Evolutionary conservation across 169 alveolate genomes (phyloP), one percentile per base, ranked within the genome.

Genomic region (Amoebophrya sp.): DNA sequence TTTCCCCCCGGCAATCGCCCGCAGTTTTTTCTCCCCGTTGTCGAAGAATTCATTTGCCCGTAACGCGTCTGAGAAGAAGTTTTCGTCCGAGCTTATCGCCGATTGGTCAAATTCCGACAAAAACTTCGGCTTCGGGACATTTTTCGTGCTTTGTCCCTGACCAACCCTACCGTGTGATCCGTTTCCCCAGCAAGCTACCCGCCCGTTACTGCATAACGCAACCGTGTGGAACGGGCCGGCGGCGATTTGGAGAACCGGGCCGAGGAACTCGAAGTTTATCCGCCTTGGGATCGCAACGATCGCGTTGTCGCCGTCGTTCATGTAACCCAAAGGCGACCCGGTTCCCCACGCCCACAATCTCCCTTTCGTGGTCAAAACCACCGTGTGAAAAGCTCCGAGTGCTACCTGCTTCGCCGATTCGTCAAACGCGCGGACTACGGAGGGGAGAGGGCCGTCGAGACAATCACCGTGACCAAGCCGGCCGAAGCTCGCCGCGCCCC

Each of bases 151-250:
- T n/a, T 2, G 83, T 7, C 83, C 83, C 83, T 25, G 29, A 25
- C 83, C 83, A 0, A 66, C 35, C 35, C 83, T 7, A 1, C 83
- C 83, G 83, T 66, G 83, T 3, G 38, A 25, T 2, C 83, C 83
- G 83, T 66, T 66, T 0, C 83, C 83, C 83, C 83, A 66, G 10
- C 12, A 7, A 25, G 83, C 83, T 7, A 66, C 35, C 39, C 83
- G 83, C 7, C 83, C 83, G 1, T 25, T 3, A 25, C 39, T 66
- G 83, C 83, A 66, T 3, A 66, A 25, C 1, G 35, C 83, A 0
- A 66, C 29, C 29, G 83, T 66, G 83, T 66, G 83, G 83, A 66
- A 66, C 29, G 83, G 83, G 35, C 83, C 83, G 38, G 83, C 83
- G 38, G 83, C 83, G 83, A 66, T 66, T n/a, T 66, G 83, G 32